Percentiles rank a stretch among this genome's conserved stretches.
These are phyloP conservation scores for Erodium texanum DNA, from an alignment of 441 rosid genomes.

Conservation along the genomic window DNA sequence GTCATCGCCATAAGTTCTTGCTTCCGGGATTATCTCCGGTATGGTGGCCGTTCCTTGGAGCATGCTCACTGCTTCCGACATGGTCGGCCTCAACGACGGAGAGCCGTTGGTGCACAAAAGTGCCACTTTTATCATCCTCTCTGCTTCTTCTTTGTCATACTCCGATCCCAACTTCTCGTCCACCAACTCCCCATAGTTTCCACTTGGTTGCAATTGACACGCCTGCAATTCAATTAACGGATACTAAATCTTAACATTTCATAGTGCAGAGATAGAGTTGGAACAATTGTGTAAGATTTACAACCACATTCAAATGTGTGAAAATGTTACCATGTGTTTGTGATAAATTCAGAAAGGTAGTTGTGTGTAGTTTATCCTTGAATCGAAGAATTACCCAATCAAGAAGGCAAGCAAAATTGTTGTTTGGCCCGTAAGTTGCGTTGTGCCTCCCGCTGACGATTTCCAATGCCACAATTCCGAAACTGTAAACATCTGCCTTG, in stretches of 20 bases:
- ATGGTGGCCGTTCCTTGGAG: slow-evolving; percentile 40
- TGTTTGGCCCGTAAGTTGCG: slow-evolving; percentile 36
- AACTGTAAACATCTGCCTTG: slow-evolving; percentile 69
- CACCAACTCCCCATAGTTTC: slow-evolving; percentile 31
- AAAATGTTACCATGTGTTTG: no score
- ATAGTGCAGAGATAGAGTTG: no score
- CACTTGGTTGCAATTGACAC: slow-evolving; percentile 38
- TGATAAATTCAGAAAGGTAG: no score
- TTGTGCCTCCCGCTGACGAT: slow-evolving; percentile 49
- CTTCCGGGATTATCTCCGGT: slow-evolving; percentile 33
- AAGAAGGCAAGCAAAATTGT: slow-evolving; percentile 39
- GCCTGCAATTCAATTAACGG: slow-evolving; percentile 30
- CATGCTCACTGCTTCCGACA: slow-evolving; percentile 66
- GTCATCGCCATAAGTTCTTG: slow-evolving; percentile 36
- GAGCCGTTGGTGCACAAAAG: slow-evolving; percentile 57
- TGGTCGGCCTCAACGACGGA: slow-evolving; percentile 48
- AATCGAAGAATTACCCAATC: slow-evolving; percentile 44
- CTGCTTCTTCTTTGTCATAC: slow-evolving; percentile 40
- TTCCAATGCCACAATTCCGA: slow-evolving; percentile 51
- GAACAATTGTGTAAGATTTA: no score
- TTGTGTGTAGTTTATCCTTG: no score
- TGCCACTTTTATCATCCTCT: slow-evolving; percentile 43
- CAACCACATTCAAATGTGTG: no score
- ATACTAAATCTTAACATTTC: no score
- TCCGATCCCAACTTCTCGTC: slow-evolving; percentile 39